Evolutionary conservation across 2,329 filamentous ascomycete genomes (phyloP).

Genomic region (Zymoseptoria passerinii): DNA sequence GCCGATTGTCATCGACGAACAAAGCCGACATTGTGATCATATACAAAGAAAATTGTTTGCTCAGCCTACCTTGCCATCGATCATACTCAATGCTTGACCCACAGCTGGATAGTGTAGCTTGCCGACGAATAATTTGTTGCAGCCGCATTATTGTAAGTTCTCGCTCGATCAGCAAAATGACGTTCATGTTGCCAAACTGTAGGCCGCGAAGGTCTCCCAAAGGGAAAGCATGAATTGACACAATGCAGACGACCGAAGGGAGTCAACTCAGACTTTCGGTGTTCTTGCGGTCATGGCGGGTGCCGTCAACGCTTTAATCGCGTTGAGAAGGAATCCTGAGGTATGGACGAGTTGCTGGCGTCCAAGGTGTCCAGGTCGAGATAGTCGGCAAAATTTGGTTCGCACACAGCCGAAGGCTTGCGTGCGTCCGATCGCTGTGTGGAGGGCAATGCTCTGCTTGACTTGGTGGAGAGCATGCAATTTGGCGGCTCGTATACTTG

Average conservation of each 20-base stretch:
- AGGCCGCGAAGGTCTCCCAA: background rate
- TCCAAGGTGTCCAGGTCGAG: too few species aligned
- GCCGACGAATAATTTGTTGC: background rate
- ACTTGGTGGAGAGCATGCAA: too few species aligned
- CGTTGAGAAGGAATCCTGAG: too few species aligned
- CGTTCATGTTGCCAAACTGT: background rate
- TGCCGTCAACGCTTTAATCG: too few species aligned
- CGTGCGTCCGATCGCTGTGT: too few species aligned
- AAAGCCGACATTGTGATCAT: background rate
- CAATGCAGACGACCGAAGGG: too few species aligned
- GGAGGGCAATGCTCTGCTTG: too few species aligned
- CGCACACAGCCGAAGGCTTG: too few species aligned
- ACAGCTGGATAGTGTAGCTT: background rate
- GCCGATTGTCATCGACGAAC: background rate
- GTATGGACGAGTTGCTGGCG: too few species aligned
- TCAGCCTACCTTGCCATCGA: background rate
- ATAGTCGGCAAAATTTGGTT: too few species aligned
- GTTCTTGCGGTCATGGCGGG: background rate
- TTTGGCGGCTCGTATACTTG: too few species aligned
- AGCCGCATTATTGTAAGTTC: background rate
- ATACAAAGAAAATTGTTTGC: background rate
- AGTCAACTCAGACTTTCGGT: too few species aligned
- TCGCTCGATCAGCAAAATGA: background rate
- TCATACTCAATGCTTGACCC: background rate
- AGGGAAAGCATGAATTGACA: background rate